Base-by-base conservation (phyloP, 2,329 filamentous ascomycete genomes). In the Colletotrichum somersetense region DNA sequence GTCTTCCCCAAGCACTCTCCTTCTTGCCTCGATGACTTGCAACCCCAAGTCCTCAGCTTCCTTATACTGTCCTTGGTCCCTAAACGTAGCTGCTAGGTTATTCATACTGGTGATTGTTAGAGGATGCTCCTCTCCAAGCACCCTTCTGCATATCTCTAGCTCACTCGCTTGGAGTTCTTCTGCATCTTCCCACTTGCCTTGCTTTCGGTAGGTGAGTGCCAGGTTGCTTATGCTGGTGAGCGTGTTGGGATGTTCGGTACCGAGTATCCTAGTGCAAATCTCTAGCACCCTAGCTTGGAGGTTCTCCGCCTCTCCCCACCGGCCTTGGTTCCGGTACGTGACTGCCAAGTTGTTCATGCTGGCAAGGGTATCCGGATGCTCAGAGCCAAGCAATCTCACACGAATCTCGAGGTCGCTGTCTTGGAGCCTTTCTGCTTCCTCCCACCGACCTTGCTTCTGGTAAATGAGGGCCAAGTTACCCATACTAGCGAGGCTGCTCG, bases 291-390 rank as follows among this genome's bases (percentile, higher is more conserved):
- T 20, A 7, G 5, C 6, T 11, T 35, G 5, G 10, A 56, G 35
- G 7, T 26, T n/a, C 8, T 35, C 33, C 8, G 33, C 33, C 33
- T 35, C 33, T 10, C 8, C 33, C 33, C 33, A 35, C 33, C 33
- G 33, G 33, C 33, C 33, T 35, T 35, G 33, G 5, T 35, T 6
- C 8, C 33, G 33, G 33, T 35, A 10, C 33, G 33, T 35, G 33
- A 35, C 8, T 35, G 33, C 33, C 8, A 35, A 7, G 33, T 35
- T 35, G 33, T 35, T 35, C 33, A 30, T 65, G 8, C 26, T 63
- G 2, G 18, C 16, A 11, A 65, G 48, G 11, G 33, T 44, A 20
- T 16, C 6, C 35, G 75, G 35, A 18, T 65, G 48, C 50, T 44
- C 48, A 10, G 44, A 14, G 6, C 62, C 62, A 40, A 65, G 35